Conservation (phyloP, 2,329 filamentous ascomycete species). For the Anthostomella pinea region DNA sequence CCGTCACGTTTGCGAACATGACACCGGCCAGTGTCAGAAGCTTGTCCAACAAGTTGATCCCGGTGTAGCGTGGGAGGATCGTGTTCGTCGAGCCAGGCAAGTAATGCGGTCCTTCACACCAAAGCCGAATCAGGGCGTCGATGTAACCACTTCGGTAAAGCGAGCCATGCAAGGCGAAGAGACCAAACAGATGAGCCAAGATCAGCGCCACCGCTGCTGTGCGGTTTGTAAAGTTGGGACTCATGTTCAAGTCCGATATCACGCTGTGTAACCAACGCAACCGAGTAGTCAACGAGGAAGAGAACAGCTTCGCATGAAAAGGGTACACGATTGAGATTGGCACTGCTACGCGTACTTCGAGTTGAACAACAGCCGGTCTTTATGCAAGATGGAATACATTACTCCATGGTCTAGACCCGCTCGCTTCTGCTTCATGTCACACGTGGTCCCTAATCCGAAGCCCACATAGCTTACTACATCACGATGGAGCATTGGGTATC, state of each 20-base stretch:
- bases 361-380: too few species aligned
- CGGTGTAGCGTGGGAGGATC: constrained; percentile 13
- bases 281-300: not conserved
- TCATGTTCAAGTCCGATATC: not conserved
- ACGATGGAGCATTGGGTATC: too few species aligned
- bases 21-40: constrained; percentile 14
- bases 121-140: constrained; percentile 12
- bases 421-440: too few species aligned
- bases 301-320: not conserved
- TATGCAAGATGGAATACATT: too few species aligned
- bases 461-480: too few species aligned
- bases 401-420: too few species aligned
- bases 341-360: too few species aligned
- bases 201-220: constrained; percentile 10
- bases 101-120: constrained; percentile 13
- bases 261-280: not conserved
- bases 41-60: constrained; percentile 14
- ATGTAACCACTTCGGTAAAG: constrained; percentile 17
- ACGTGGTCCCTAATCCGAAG: too few species aligned
- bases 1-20: constrained; percentile 18
- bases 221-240: constrained; percentile 6
- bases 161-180: constrained; percentile 12
- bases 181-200: constrained; percentile 12
- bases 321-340: too few species aligned
- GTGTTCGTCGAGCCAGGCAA: constrained; percentile 15